Evolutionary conservation across 1,284 basidiomycete species (phyloP).

Genomic region (Melampsora americana): DNA sequence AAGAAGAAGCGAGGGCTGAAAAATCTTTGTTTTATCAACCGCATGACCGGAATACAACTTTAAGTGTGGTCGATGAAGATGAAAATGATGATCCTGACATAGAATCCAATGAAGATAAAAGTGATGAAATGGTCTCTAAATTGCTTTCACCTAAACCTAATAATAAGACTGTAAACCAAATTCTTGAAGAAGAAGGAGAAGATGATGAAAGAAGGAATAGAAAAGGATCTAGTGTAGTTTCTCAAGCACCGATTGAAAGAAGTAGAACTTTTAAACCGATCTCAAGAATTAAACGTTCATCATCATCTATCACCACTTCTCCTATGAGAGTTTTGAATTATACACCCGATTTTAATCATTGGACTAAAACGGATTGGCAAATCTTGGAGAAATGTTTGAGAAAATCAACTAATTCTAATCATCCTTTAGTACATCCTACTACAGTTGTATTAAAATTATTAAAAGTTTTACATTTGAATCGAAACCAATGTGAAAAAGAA

Average conservation of each 20-base stretch:
- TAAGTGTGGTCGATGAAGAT: no score
- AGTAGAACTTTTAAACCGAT: no score
- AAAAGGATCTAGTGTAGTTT: no score
- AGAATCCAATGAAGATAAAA: no score
- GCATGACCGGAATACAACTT: neutral
- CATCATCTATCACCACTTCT: no score
- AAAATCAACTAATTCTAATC: conserved; percentile 3
- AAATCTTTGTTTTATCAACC: neutral
- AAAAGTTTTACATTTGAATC: conserved; percentile 4
- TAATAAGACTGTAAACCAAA: neutral
- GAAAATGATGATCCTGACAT: no score
- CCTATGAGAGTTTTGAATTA: neutral
- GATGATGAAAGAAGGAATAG: neutral
- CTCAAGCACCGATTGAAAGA: no score
- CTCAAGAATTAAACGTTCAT: no score
- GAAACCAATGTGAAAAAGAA: conserved; percentile 18
- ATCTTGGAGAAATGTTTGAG: conserved; percentile 30
- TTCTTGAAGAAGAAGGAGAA: neutral
- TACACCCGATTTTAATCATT: conserved; percentile 14
- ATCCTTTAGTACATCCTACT: neutral
- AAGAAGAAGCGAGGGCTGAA: conserved; percentile 20
- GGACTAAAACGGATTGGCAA: conserved; percentile 30
- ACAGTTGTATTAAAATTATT: conserved; percentile 25
- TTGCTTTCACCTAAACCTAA: no score
- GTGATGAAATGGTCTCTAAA: no score